Base-by-base conservation (phyloP, 305 asterid genomes). In the Caryopteris hybrid region DNA sequence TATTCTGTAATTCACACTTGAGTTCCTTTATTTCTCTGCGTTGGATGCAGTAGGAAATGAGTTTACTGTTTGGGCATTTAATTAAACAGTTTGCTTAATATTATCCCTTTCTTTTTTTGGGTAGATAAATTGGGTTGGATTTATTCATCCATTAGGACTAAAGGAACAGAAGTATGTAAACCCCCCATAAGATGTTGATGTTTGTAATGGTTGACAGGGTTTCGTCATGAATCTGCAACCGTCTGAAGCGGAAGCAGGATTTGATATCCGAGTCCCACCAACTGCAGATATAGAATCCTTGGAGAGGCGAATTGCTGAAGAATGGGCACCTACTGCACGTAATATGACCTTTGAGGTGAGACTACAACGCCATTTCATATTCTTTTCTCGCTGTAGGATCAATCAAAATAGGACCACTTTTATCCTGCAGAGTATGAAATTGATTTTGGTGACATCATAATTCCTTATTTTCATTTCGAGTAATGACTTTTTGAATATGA, bases 221-320 rank as follows among this genome's bases (percentile, higher is more conserved):
- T 93, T 88, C 64, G 96, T 90, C 80, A 93, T 88, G 99, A 93
- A 93, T 82, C 69, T 93, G 75, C 99, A 93, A 80, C 99, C 97
- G 56, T 93, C 99, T 50, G 97, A 93, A 88, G 99, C 99, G 67
- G 68, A 86, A 75, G 99, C 97, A 59, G 99, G 99, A 34, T 93
- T 93, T 75, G 99, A 93, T 76, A 81, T 93, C 78, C 86, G 99
- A 55, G 81, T 90, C 64, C 97, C 99, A 55, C 96, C 99, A 70
- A 88, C 88, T 16, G 88, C 80, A 29, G 96, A 93, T 80, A 77
- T 52, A 73, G 86, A 18, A 50, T 81, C 96, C 82, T 74, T 93
- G 80, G 99, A 93, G 86, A 84, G 81, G 74, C 85, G 92, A 74
- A 77, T 90, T 71, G 85, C 80, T 25, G 99, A 88, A 84, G 99